Conservation (phyloP, 192 early-diverging fungal genomes). For the Lunasporangiospora selenospora region DNA sequence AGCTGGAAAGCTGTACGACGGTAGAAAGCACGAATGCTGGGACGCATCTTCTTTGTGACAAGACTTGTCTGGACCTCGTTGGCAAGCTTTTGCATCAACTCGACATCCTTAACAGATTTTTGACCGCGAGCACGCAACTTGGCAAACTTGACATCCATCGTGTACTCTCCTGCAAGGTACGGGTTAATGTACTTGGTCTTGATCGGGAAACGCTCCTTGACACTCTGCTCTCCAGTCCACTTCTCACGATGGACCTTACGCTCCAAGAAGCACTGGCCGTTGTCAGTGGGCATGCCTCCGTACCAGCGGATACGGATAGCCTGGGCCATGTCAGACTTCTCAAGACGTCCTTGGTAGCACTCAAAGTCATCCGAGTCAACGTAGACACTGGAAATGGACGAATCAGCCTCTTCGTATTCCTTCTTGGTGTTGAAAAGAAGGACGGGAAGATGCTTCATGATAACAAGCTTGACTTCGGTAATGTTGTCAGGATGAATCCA, state of each 20-base stretch:
- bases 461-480: constrained; percentile 89
- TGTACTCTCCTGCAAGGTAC: constrained; percentile 79
- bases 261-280: constrained; percentile 84
- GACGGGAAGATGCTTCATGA: constrained; percentile 91
- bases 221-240: constrained; percentile 75
- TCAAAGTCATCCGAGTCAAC: constrained; percentile 92
- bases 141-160: constrained; percentile 73
- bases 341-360: constrained; percentile 87
- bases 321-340: constrained; percentile 87
- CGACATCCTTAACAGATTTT: constrained; percentile 84
- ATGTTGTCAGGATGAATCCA: constrained; percentile 98
- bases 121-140: constrained; percentile 78
- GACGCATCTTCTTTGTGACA: constrained; percentile 66
- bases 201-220: constrained; percentile 92
- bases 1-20: constrained; percentile 98
- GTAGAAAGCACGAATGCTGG: constrained; percentile 89
- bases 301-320: constrained; percentile 96
- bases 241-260: constrained; percentile 48
- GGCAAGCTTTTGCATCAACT: constrained; percentile 75
- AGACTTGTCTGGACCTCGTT: constrained; percentile 77
- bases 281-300: constrained; percentile 72
- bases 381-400: constrained; percentile 94
- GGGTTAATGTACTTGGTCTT: constrained; percentile 94
- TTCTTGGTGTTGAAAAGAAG: constrained; percentile 79
- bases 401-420: constrained; percentile 70